Conservation (phyloP, 306 rosid species). For the Lathyrus oleraceus region DNA sequence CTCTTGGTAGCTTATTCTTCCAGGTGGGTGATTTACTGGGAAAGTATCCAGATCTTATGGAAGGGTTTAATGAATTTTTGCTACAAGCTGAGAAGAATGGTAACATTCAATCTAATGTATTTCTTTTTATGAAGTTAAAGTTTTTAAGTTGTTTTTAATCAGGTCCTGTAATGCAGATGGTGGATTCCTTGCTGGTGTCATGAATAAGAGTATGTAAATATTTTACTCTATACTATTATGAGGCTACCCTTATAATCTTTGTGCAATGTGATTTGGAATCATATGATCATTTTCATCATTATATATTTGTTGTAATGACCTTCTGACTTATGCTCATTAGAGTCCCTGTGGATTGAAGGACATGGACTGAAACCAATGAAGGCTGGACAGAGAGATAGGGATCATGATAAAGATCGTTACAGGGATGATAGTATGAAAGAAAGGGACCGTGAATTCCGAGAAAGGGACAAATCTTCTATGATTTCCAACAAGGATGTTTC, state of each 20-base stretch:
- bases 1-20: neutral
- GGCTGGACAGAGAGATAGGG: constrained; percentile 63
- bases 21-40: constrained; percentile 33
- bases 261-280: constrained; percentile 29
- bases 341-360: constrained; percentile 80
- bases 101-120: constrained; percentile 41
- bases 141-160: constrained; percentile 46
- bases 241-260: constrained; percentile 30
- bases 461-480: constrained; percentile 58
- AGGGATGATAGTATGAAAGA: constrained; percentile 70
- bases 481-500: constrained; percentile 64
- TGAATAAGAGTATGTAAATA: constrained; percentile 49
- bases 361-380: constrained; percentile 52
- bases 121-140: constrained; percentile 33
- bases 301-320: constrained; percentile 18
- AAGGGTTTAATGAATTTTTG: constrained; percentile 28
- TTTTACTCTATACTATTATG: constrained; percentile 36
- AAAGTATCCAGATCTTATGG: constrained; percentile 31
- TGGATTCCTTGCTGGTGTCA: constrained; percentile 79
- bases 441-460: constrained; percentile 65
- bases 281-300: constrained; percentile 29
- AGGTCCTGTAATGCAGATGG: constrained; percentile 71
- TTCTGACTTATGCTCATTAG: constrained; percentile 44
- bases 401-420: constrained; percentile 59
- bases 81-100: constrained; percentile 52